These are phyloP conservation scores for Chenopodium suecicum DNA, from an alignment of 148 eudicot genomes.

Conservation along the genomic window DNA sequence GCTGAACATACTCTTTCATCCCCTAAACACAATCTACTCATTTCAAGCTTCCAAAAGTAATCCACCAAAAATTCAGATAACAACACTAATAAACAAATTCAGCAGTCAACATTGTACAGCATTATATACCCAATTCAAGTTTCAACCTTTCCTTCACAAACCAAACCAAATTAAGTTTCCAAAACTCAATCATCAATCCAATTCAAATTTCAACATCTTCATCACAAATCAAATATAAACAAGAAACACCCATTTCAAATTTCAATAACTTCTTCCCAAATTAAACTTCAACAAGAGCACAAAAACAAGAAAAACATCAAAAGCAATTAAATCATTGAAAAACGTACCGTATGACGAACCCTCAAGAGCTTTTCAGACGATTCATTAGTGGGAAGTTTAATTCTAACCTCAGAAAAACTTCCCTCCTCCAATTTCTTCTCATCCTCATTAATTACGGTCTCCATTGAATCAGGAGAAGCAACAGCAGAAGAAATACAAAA, in stretches of 20 bases:
- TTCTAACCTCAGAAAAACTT: constrained; percentile 22
- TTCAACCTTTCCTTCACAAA: background rate
- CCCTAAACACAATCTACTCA: background rate
- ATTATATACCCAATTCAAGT: background rate
- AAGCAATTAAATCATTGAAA: background rate
- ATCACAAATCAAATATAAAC: background rate
- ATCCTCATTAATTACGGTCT: constrained; percentile 11
- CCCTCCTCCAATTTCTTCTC: constrained; percentile 31
- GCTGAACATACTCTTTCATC: background rate
- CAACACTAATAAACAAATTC: background rate
- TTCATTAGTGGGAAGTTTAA: constrained; percentile 79
- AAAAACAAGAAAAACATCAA: background rate
- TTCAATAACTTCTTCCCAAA: background rate
- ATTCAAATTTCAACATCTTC: background rate
- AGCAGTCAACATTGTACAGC: background rate
- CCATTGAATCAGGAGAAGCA: constrained; percentile 37
- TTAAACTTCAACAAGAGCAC: background rate
- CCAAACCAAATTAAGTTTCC: background rate
- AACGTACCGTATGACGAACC: constrained; percentile 83
- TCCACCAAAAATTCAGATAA: background rate
- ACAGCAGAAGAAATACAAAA: constrained; percentile 41
- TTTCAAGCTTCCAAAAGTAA: constrained; percentile 12
- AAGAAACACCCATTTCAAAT: background rate
- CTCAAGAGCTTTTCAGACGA: constrained; percentile 64
- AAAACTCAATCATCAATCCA: background rate